Conservation (phyloP, 2,329 filamentous ascomycete genomes). For the Didymella glomerata region DNA sequence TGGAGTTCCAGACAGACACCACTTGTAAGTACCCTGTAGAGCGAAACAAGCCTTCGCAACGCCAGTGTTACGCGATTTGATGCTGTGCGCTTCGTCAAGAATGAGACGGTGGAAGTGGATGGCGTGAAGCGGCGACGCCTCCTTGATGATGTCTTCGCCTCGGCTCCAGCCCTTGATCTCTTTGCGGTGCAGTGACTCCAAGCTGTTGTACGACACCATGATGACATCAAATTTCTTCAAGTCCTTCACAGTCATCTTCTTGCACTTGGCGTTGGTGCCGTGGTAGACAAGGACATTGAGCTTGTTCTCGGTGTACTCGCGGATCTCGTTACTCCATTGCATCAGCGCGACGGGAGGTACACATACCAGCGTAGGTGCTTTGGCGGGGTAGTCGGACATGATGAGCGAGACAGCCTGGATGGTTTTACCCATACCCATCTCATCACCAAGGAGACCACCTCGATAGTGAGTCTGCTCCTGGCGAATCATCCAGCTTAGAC, state of each 20-base stretch:
- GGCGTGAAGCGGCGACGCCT: conserved; percentile 77
- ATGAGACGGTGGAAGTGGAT: conserved; percentile 91
- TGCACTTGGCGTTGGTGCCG: conserved; percentile 83
- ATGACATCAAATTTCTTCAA: conserved; percentile 89
- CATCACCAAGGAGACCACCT: conserved; percentile 90
- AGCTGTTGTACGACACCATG: conserved; percentile 92
- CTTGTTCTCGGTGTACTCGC: conserved; percentile 80
- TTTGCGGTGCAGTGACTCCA: conserved; percentile 92
- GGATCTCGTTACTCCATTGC: conserved; percentile 78
- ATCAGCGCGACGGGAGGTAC: conserved; percentile 93
- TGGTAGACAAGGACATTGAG: conserved; percentile 93
- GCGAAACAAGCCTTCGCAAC: conserved; percentile 96
- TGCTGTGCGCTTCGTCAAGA: conserved; percentile 93
- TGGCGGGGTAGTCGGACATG: conserved; percentile 94
- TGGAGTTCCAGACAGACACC: conserved; percentile 94
- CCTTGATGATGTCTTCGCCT: conserved; percentile 80
- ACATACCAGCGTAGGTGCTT: conserved; percentile 82
- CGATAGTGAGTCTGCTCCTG: conserved; percentile 88
- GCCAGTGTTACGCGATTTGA: conserved; percentile 88
- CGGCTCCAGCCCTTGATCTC: conserved; percentile 90
- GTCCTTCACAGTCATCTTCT: conserved; percentile 76
- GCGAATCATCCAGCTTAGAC: conserved; percentile 89
- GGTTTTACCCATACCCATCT: conserved; percentile 99
- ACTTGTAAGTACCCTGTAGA: conserved; percentile 85
- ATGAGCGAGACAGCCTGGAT: conserved; percentile 97